Percentiles rank a stretch among this genome's conserved stretches.
phyloP scores from a whole-genome alignment of 371 early-diverging fungal genomes.

The Rhizomucor pusillus region DNA sequence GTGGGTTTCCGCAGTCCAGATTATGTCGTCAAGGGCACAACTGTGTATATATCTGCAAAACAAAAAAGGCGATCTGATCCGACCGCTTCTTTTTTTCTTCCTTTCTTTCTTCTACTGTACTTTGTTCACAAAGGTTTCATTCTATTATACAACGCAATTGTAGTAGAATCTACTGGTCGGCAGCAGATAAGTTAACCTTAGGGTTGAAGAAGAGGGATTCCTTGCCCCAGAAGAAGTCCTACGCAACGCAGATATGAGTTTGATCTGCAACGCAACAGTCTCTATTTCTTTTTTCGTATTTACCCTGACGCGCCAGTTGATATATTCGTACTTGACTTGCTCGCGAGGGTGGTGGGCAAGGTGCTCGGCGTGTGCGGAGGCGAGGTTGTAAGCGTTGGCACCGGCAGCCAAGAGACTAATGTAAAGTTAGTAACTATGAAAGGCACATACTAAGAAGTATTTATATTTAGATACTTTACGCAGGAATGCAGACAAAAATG shows the following conservation, averaged over 20 bases:
- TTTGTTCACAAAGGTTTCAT: too few species aligned
- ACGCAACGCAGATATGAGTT: conserved; percentile 1
- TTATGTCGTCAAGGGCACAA: too few species aligned
- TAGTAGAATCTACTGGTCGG: too few species aligned
- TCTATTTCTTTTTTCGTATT: conserved; percentile 1
- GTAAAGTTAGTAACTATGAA: not conserved
- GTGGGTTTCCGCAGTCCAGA: too few species aligned
- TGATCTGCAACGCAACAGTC: not conserved
- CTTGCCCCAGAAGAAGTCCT: conserved; percentile 51
- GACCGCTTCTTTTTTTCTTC: too few species aligned
- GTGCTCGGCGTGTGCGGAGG: conserved; percentile 37
- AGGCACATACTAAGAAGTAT: not conserved
- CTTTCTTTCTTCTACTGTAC: too few species aligned
- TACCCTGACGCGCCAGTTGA: conserved; percentile 39
- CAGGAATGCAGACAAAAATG: conserved; percentile 45
- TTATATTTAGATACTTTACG: conserved; percentile 24
- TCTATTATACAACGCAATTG: too few species aligned
- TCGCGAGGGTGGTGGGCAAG: conserved; percentile 41
- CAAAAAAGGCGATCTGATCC: too few species aligned
- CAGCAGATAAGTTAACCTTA: conserved; percentile 42
- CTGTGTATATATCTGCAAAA: too few species aligned
- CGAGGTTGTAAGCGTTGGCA: conserved; percentile 46
- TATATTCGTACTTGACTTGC: conserved; percentile 43
- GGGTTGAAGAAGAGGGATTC: conserved; percentile 53
- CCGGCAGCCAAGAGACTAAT: conserved; percentile 40